Base-by-base conservation (phyloP, 1,139 yeast species). In the Pichia sp. region DNA sequence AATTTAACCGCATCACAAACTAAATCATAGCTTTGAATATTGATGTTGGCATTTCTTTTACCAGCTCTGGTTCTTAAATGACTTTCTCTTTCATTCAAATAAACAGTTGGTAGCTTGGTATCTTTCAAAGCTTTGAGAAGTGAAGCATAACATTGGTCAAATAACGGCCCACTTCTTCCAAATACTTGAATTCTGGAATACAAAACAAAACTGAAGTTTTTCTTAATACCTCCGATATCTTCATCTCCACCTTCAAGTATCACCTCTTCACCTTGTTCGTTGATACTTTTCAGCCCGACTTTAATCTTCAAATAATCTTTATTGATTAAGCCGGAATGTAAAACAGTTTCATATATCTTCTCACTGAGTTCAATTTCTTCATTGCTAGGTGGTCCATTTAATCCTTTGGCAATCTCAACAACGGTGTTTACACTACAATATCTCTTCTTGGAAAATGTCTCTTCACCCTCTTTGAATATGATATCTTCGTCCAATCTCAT, bases 301-400 rank as follows among this genome's bases (percentile, higher is more conserved):
- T 66, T 61, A 4, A 79, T 73, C 39, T 62, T 64, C 32, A 82
- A 63, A 5, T 77, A 62, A 7, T 65, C 59, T 40, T 66, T 64
- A 3, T 76, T 68, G 32, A 85, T 62, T 26, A 81, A 51, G 42
- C 76, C 75, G 26, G 81, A 71, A 53, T 77, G 79, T 45, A 76
- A 63, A 16, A 83, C 59, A 3, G 72, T 64, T 54, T 85, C 86
- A 56, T 77, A 79, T 33, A 86, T 57, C 48, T 71, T 69, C 61
- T 86, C 95, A 3, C 95, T 78, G 33, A 85, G 59, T 32, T 77
- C 79, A 85, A 86, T 87, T 62, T 90, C 97, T 64, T 90, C 97
- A 53, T 82, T 88, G 1, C 94, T 81, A 27, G 97, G 97, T 3
- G 92, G 87, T 5, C 67, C 68, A 10, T 70, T 61, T 46, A 87